These are phyloP conservation scores for Fusarium falciforme DNA, from an alignment of 2,329 filamentous ascomycete species.

Conservation along the genomic window DNA sequence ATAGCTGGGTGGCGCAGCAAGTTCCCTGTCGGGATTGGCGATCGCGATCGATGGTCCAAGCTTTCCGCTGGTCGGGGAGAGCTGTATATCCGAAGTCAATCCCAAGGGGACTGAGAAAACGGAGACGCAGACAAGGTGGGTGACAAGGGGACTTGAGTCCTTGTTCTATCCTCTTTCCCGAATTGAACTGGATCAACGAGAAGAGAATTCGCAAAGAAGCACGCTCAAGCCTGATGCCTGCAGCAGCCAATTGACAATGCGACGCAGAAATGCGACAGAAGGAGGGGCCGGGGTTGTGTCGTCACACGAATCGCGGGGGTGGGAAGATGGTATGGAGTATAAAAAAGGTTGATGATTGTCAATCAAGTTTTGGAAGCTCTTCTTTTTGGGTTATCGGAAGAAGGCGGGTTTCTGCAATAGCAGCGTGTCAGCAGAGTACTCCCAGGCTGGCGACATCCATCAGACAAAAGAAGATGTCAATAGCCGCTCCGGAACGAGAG, in stretches of 20 bases:
- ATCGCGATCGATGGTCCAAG: constrained; percentile 37
- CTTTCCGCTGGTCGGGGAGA: constrained; percentile 9
- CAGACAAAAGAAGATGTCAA: not conserved
- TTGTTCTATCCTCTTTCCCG: constrained; percentile 11
- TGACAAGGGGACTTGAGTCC: not conserved
- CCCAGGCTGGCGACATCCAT: not conserved
- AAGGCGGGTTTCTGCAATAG: not conserved
- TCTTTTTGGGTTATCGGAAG: not conserved
- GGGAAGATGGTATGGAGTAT: not conserved
- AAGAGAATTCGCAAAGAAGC: not conserved
- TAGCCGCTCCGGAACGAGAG: not conserved
- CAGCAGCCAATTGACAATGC: constrained; percentile 17
- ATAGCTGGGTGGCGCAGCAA: constrained; percentile 20
- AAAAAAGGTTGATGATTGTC: not conserved
- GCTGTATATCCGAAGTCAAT: constrained; percentile 5
- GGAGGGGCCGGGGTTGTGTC: constrained; percentile 16
- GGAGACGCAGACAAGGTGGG: not conserved
- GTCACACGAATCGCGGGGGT: constrained; percentile 30
- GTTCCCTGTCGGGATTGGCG: constrained; percentile 1
- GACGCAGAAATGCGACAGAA: constrained; percentile 15
- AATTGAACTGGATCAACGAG: constrained; percentile 11
- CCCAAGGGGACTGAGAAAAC: not conserved
- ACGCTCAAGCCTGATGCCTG: constrained; percentile 10
- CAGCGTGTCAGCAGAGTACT: not conserved
- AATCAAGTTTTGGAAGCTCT: not conserved